Conservation (phyloP, 257 asterid species). For the Nicotiana knightiana region DNA sequence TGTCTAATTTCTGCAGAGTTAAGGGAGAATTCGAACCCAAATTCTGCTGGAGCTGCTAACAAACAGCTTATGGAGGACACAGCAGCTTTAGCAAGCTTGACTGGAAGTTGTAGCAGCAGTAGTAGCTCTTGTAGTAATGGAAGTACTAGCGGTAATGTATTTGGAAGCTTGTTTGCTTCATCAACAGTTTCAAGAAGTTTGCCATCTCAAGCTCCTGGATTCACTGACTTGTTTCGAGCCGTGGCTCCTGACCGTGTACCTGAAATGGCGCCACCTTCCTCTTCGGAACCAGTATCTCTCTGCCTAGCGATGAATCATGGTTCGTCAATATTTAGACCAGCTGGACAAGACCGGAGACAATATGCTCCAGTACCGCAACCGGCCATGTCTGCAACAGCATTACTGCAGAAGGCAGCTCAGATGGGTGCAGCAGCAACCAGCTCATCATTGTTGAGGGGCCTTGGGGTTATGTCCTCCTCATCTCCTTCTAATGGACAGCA, state of each 20-base stretch:
- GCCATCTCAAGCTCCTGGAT: conserved; percentile 43
- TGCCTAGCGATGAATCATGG: conserved; percentile 58
- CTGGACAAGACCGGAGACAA: conserved; percentile 63
- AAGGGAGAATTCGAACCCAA: conserved; percentile 31
- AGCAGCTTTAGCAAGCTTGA: conserved; percentile 24
- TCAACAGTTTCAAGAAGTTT: conserved; percentile 49
- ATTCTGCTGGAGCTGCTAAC: conserved; percentile 19
- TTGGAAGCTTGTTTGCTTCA: conserved; percentile 68
- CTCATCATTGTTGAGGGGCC: conserved; percentile 58
- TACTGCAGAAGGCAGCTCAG: conserved; percentile 85
- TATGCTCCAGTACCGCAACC: conserved; percentile 53
- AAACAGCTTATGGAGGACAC: conserved; percentile 40
- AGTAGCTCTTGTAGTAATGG: conserved; percentile 50
- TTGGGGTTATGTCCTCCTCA: conserved; percentile 47
- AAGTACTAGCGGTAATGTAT: conserved; percentile 48
- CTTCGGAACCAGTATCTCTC: conserved; percentile 55
- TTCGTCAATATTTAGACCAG: conserved; percentile 42
- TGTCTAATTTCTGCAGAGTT: conserved; percentile 26
- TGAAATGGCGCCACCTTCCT: conserved; percentile 30
- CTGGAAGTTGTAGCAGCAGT: conserved; percentile 37
- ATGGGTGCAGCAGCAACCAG: conserved; percentile 61
- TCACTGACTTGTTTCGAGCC: conserved; percentile 35
- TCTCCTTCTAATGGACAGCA: conserved; percentile 29
- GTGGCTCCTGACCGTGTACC: conserved; percentile 28
- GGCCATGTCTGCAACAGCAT: conserved; percentile 81